These are phyloP conservation scores for Porphyrellus cyaneotinctus DNA, from an alignment of 768 basidiomycete species.

Conservation along the genomic window DNA sequence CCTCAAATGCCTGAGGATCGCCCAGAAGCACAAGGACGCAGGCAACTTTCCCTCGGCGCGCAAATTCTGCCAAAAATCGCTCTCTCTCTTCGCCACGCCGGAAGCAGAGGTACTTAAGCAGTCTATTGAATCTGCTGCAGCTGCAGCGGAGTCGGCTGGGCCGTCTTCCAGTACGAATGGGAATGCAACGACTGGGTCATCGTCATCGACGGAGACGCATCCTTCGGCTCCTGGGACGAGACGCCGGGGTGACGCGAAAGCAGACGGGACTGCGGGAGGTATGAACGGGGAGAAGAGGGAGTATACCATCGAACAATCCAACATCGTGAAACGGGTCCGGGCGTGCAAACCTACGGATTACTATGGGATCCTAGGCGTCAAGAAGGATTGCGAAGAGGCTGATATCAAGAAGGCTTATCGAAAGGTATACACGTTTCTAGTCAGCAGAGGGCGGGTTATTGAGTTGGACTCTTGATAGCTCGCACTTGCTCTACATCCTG, in stretches of 20 bases:
- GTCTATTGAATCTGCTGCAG: conserved; percentile 55
- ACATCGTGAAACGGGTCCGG: conserved; percentile 81
- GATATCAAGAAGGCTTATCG: conserved; percentile 95
- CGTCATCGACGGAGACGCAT: conserved; percentile 61
- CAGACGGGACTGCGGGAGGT: conserved; percentile 53
- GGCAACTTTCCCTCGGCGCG: conserved; percentile 74
- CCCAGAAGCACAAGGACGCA: conserved; percentile 66
- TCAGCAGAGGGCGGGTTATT: conserved; percentile 8
- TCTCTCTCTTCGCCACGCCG: conserved; percentile 74
- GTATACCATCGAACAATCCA: conserved; percentile 79
- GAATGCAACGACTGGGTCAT: conserved; percentile 37
- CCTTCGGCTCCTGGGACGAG: conserved; percentile 70
- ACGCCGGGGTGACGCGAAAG: conserved; percentile 46
- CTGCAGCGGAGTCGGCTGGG: conserved; percentile 34
- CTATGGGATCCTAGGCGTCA: conserved; percentile 84
- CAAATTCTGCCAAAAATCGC: conserved; percentile 87
- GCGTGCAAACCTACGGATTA: conserved; percentile 86
- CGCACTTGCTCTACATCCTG: conserved; percentile 84
- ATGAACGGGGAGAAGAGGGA: conserved; percentile 75
- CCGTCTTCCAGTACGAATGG: conserved; percentile 38
- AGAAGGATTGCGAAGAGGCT: conserved; percentile 75
- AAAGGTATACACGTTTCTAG: conserved; percentile 57
- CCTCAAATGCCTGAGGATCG: conserved; percentile 72
- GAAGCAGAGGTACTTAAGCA: conserved; percentile 68
- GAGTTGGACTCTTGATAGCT: conserved; percentile 44